Base-by-base conservation (phyloP, 2,329 filamentous ascomycete genomes). In the Alternaria sp. region DNA sequence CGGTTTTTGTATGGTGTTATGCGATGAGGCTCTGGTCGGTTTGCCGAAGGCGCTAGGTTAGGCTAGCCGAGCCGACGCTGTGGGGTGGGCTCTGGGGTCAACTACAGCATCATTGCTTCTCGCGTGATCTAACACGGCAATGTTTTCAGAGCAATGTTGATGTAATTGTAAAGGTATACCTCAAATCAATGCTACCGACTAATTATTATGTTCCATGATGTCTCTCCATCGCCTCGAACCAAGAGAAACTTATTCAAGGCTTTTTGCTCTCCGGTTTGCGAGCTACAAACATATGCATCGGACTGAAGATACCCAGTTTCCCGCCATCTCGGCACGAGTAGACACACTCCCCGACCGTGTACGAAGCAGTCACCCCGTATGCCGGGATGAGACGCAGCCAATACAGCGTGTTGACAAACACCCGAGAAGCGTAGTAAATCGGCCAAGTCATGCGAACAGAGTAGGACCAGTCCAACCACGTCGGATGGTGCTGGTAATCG, bases 41-140 rank as follows among this genome's bases (percentile, higher is more conserved):
- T 40, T 46, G 36, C 41, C 53, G 46, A 60, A 21, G 46, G 14
- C 46, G 46, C 57, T 52, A 56, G 14, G 44, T 36, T 51, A 51
- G 46, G 39, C 23, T 55, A 58, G 51, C 45, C 51, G 56, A 58
- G 44, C 56, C 54, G 48, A 52, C 31, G 31, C 13, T 48, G 44
- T 34, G 44, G 42, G 42, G n/a, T n/a, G n/a, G n/a, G n/a, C 21
- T 40, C 37, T 40, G 37, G 37, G 37, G 37, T 24, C 3, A 40
- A 24, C 21, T 40, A 11, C 21, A 3, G 10, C 5, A 14, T 40
- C 21, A n/a, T n/a, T n/a, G 11, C 13, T 24, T 14, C 3, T 40
- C 37, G 17, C 21, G 21, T 10, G 10, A 21, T 21, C 3, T 21
- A 10, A 6, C 21, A 24, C 10, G 7, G 13, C 21, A 4, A 7